Conservation (phyloP, 371 early-diverging fungal species). For the Mucor ambiguus region DNA sequence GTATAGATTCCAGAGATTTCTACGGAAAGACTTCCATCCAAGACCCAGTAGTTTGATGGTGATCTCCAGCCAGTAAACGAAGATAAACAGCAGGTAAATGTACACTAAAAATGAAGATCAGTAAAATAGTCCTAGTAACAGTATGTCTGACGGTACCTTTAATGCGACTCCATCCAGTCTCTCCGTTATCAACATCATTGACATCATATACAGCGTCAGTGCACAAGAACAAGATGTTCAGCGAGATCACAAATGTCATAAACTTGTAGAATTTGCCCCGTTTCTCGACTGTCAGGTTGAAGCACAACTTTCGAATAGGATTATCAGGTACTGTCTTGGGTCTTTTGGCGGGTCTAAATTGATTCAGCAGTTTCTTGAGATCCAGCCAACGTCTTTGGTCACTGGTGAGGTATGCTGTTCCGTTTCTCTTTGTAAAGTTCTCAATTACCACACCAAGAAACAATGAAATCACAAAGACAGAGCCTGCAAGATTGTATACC, state of each 20-base stretch:
- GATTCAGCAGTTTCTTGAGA: slow-evolving; percentile 63
- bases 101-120: slow-evolving; percentile 31
- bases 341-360: slow-evolving; percentile 61
- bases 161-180: slow-evolving; percentile 23
- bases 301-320: slow-evolving; percentile 47
- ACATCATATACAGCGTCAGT: slow-evolving; percentile 42
- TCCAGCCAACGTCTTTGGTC: slow-evolving; percentile 77
- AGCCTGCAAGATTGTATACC: slow-evolving; percentile 65
- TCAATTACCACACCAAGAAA: slow-evolving; percentile 75
- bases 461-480: slow-evolving; percentile 64
- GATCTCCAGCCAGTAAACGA: slow-evolving; percentile 58
- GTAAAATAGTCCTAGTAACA: background rate
- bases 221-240: slow-evolving; percentile 59
- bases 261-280: slow-evolving; percentile 53
- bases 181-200: slow-evolving; percentile 22
- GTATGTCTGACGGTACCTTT: slow-evolving; percentile 28
- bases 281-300: slow-evolving; percentile 53
- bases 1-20: slow-evolving; percentile 67
- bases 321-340: slow-evolving; percentile 44
- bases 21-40: slow-evolving; percentile 61
- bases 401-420: slow-evolving; percentile 65
- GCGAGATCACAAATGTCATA: slow-evolving; percentile 50
- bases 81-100: slow-evolving; percentile 49
- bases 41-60: slow-evolving; percentile 54
- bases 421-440: slow-evolving; percentile 65